Evolutionary conservation across 1,284 basidiomycete species (phyloP).

Genomic region (Crucibulum parvulum): DNA sequence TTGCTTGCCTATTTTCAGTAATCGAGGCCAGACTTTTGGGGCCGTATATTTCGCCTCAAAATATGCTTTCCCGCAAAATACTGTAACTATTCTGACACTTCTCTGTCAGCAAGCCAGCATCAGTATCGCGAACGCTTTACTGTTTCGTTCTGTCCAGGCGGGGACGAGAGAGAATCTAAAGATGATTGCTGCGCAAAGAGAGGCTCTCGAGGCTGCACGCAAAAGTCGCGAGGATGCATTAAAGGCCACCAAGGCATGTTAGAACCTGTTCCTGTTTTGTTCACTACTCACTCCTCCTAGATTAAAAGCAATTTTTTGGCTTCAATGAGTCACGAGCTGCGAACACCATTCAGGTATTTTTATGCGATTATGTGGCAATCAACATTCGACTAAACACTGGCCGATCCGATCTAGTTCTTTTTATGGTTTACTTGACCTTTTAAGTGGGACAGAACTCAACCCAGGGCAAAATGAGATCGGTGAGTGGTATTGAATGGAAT

Average conservation of each 20-base stretch:
- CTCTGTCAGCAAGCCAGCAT: constrained; percentile 78
- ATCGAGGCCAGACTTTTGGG: constrained; percentile 71
- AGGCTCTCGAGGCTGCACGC: constrained; percentile 70
- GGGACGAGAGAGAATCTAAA: constrained; percentile 75
- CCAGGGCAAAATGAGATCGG: constrained; percentile 73
- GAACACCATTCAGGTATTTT: constrained; percentile 70
- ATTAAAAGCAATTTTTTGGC: constrained; percentile 80
- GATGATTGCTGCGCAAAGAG: constrained; percentile 73
- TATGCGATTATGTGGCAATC: neutral
- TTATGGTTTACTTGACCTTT: constrained; percentile 72
- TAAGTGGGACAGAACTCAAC: constrained; percentile 71
- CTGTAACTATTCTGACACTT: constrained; percentile 65
- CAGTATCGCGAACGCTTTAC: constrained; percentile 73
- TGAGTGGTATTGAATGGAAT: constrained; percentile 25
- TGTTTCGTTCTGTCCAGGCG: constrained; percentile 74
- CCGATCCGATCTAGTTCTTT: constrained; percentile 55
- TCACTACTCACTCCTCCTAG: constrained; percentile 32
- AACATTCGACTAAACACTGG: neutral
- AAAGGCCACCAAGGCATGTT: constrained; percentile 72
- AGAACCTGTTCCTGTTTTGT: neutral
- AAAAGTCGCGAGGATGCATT: constrained; percentile 73
- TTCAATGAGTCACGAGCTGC: constrained; percentile 77
- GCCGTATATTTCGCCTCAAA: constrained; percentile 64
- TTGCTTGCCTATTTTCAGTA: constrained; percentile 74
- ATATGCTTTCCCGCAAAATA: constrained; percentile 66